Conservation (phyloP, 331 rosid species). For the Quercus lobata region DNA sequence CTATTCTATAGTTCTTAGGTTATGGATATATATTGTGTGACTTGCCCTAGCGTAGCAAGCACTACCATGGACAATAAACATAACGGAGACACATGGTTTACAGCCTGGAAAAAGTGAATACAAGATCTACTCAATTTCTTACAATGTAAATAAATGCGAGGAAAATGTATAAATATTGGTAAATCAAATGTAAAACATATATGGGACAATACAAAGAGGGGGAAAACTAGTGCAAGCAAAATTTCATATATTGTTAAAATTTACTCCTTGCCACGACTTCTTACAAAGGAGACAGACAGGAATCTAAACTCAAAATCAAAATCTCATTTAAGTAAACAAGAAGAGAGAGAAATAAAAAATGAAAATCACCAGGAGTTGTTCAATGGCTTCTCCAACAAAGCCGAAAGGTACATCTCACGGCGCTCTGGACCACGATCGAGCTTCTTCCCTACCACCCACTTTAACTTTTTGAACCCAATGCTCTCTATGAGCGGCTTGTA, state of each 20-base stretch:
- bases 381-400: constrained; percentile 48
- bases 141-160: no score
- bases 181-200: no score
- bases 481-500: constrained; percentile 44
- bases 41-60: no score
- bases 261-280: background rate
- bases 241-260: background rate
- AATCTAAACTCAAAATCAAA: background rate
- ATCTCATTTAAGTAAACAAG: background rate
- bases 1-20: no score
- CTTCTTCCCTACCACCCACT: constrained; percentile 49
- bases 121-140: no score
- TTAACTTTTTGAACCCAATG: constrained; percentile 39
- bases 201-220: background rate
- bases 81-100: no score
- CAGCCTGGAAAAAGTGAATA: no score
- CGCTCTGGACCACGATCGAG: constrained; percentile 35
- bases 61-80: no score
- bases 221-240: no score
- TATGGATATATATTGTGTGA: no score
- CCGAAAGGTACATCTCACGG: constrained; percentile 45
- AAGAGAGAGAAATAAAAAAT: background rate
- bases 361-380: constrained; percentile 36
- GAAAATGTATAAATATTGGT: no score
- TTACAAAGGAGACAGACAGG: background rate